These are phyloP conservation scores for Dioscorea zingiberensis DNA, from an alignment of 106 monocot genomes.

Conservation along the genomic window DNA sequence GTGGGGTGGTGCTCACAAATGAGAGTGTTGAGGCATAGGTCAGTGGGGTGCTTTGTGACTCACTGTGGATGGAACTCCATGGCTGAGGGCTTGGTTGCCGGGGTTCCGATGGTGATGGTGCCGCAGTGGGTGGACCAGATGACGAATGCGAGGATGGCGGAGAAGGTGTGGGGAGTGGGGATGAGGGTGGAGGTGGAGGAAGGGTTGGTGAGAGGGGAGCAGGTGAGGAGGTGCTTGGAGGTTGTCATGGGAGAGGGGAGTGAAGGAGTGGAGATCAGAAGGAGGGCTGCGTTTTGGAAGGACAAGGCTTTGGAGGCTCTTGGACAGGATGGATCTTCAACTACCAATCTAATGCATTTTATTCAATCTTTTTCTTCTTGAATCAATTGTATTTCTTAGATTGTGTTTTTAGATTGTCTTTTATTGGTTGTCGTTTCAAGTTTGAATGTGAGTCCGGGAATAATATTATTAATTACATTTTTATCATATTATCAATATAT, in stretches of 20 bases:
- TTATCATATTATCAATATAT: too few relatives aligned
- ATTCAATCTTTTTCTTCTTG: neutral
- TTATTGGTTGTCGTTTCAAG: too few relatives aligned
- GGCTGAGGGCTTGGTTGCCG: neutral
- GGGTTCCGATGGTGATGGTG: conserved; percentile 11
- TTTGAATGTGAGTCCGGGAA: too few relatives aligned
- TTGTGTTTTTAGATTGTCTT: too few relatives aligned
- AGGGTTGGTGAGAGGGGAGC: neutral
- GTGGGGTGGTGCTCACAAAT: conserved; percentile 40
- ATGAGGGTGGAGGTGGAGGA: neutral
- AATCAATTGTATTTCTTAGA: too few relatives aligned
- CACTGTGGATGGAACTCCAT: conserved; percentile 21
- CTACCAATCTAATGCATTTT: neutral
- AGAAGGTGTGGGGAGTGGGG: conserved; percentile 1
- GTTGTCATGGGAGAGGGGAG: conserved; percentile 6
- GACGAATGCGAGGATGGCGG: conserved; percentile 1
- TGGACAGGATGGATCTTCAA: neutral
- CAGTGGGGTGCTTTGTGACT: conserved; percentile 46
- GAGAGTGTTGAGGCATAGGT: conserved; percentile 19
- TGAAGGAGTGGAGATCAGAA: conserved; percentile 2
- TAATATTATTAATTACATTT: too few relatives aligned
- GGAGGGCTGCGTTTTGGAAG: neutral
- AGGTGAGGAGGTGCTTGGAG: conserved; percentile 13
- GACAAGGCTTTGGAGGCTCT: conserved; percentile 2
- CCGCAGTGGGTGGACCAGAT: conserved; percentile 10